Percentiles rank a stretch among this genome's conserved stretches.
Conservation (phyloP, 139 green algal genomes). For the Medakamo hakoo region DNA sequence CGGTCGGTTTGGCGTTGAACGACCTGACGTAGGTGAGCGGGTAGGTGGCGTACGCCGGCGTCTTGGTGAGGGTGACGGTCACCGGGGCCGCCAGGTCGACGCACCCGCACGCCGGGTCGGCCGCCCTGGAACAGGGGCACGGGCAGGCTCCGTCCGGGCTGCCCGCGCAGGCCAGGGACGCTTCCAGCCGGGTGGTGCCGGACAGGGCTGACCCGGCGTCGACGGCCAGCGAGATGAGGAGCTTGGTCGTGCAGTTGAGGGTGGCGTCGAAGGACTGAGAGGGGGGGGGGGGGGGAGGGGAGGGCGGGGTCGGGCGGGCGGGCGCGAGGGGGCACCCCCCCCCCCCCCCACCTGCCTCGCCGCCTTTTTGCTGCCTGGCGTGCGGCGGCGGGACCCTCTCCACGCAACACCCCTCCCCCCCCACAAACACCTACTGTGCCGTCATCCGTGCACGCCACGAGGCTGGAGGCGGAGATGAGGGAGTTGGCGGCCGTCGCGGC, state of each 20-base stretch:
- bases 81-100: constrained; percentile 34
- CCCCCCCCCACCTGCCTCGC: too few relatives aligned
- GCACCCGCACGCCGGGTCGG: constrained; percentile 33
- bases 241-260: not conserved
- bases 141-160: constrained; percentile 34
- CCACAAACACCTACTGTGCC: too few relatives aligned
- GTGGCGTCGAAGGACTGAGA: not conserved
- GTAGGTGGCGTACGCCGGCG: constrained; percentile 39
- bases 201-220: not conserved
- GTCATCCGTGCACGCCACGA: too few relatives aligned
- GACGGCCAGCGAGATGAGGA: not conserved
- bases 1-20: constrained; percentile 25
- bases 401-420: too few relatives aligned
- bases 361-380: too few relatives aligned
- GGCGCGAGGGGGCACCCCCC: too few relatives aligned
- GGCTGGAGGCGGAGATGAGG: too few relatives aligned
- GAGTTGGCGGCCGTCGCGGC: too few relatives aligned
- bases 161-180: not conserved
- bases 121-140: constrained; percentile 44
- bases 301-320: not conserved
- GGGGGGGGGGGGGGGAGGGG: too few relatives aligned
- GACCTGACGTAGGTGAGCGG: constrained; percentile 28
- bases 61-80: constrained; percentile 31
- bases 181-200: not conserved
- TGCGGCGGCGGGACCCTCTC: too few relatives aligned